phyloP scores from a whole-genome alignment of 2,329 filamentous ascomycete genomes.

The Fusarium sp. region DNA sequence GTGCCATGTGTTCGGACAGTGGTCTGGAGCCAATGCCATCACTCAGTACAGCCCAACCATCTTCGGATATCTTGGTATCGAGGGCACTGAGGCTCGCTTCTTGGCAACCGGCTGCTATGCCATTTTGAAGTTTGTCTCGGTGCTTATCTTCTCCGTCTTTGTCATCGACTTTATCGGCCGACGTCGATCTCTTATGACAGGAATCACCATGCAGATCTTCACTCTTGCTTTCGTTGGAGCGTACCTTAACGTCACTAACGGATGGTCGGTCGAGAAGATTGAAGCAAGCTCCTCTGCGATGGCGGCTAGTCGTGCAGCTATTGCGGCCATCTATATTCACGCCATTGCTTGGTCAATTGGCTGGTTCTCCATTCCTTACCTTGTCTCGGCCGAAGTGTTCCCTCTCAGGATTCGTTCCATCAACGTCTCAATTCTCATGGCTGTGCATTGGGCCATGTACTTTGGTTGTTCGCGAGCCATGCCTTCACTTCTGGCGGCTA shows the following conservation, averaged over 20 bases:
- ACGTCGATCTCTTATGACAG: constrained; percentile 54
- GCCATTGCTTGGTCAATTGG: constrained; percentile 64
- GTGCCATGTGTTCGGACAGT: constrained; percentile 50
- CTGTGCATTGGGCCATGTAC: constrained; percentile 59
- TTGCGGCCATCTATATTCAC: constrained; percentile 61
- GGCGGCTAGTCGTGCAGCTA: constrained; percentile 57
- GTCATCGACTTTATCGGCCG: constrained; percentile 53
- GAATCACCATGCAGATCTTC: constrained; percentile 53
- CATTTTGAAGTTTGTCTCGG: constrained; percentile 51
- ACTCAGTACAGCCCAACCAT: constrained; percentile 52
- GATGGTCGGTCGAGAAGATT: constrained; percentile 36
- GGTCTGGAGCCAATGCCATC: constrained; percentile 52
- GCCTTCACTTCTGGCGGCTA: constrained; percentile 54
- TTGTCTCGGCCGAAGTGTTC: constrained; percentile 63
- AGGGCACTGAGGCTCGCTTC: constrained; percentile 44
- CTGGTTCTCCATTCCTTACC: constrained; percentile 63
- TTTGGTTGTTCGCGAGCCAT: constrained; percentile 55
- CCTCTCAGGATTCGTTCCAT: constrained; percentile 60
- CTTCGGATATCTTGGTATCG: constrained; percentile 51
- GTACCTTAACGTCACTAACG: constrained; percentile 52
- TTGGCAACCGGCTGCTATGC: constrained; percentile 49
- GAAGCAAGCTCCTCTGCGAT: constrained; percentile 40
- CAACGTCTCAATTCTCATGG: constrained; percentile 60
- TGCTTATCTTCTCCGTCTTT: constrained; percentile 49
- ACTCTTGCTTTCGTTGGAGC: constrained; percentile 52